Evolutionary conservation across 352 stramenopile species (phyloP).

Genomic region (Phytophthora citricola): DNA sequence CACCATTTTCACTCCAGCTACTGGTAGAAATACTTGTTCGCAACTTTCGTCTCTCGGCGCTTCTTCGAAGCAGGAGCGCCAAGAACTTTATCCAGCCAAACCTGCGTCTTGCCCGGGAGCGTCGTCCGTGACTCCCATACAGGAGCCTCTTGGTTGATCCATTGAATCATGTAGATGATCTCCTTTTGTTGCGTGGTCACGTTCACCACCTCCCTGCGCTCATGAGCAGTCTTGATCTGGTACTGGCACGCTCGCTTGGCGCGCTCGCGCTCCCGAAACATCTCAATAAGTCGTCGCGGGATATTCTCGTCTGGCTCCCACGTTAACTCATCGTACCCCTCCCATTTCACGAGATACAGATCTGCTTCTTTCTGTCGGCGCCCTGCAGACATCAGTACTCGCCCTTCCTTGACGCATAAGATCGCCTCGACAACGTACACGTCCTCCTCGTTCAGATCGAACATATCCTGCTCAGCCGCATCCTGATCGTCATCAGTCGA

Average conservation of each 20-base stretch:
- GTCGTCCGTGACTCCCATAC: slow-evolving; percentile 68
- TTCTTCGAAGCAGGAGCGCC: slow-evolving; percentile 48
- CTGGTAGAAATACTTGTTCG: slow-evolving; percentile 36
- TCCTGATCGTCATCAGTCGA: slow-evolving; percentile 71
- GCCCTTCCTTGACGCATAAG: slow-evolving; percentile 68
- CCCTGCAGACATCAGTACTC: slow-evolving; percentile 42
- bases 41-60: slow-evolving; percentile 41
- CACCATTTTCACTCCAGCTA: slow-evolving; percentile 2
- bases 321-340: slow-evolving; percentile 80
- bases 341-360: slow-evolving; percentile 82
- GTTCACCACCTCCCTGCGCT: slow-evolving; percentile 67
- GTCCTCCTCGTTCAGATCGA: slow-evolving; percentile 79
- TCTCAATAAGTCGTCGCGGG: slow-evolving; percentile 61
- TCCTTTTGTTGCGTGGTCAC: slow-evolving; percentile 60
- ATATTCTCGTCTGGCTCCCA: slow-evolving; percentile 82
- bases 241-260: slow-evolving; percentile 57
- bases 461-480: slow-evolving; percentile 32
- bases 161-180: slow-evolving; percentile 79
- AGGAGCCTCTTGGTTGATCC: slow-evolving; percentile 50
- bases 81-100: slow-evolving; percentile 79
- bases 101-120: slow-evolving; percentile 56
- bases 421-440: slow-evolving; percentile 80
- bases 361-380: slow-evolving; percentile 61
- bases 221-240: slow-evolving; percentile 60
- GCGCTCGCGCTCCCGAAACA: slow-evolving; percentile 61